Evolutionary conservation across 176 grass and related monocot genomes (phyloP), one percentile per base, ranked within the genome.

Genomic region (Rhynchospora pubera): DNA sequence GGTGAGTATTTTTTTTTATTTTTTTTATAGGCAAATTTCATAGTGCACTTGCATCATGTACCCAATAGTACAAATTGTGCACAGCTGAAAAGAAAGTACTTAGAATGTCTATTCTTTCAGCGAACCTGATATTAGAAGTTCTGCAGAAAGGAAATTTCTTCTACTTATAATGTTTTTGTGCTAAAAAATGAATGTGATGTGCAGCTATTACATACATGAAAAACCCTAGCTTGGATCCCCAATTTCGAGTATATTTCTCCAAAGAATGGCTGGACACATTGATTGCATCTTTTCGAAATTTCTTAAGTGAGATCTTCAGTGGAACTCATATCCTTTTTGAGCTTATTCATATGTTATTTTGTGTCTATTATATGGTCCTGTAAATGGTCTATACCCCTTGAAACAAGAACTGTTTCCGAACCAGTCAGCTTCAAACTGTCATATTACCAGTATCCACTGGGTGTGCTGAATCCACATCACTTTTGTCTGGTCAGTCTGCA

Each of bases 191-290:
- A 87, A 70, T 23, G 42, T 65, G 71, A 81, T 84, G 58, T 92
- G 85, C 95, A 97, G 95, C 89, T 91, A 92, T 93, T 88, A 90
- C 95, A 21, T 97, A 94, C 87, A 83, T 97, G 77, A 89, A 89
- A 59, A 93, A 84, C 57, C 95, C 95, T 83, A 87, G 79, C 79
- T 80, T 94, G 89, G 95, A 97, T 88, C 92, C 95, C 26, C 95
- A 97, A 52, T 97, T 97, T 78, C 88, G 86, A 67, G 87, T 93
- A 30, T 97, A 97, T 88, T 97, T 94, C 83, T 97, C 95, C 63
- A 97, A 97, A 87, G 95, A 97, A 84, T 94, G 95, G 92, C 82
- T 81, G 45, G 90, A 97, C 65, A 86, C 90, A 62, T 85, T 97
- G 90, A 50, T 86, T 94, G 87, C 88, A 22, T 94, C 92, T 51